Evolutionary conservation across 2,329 filamentous ascomycete genomes (phyloP).

Genomic region (Cladophialophora psammophila): DNA sequence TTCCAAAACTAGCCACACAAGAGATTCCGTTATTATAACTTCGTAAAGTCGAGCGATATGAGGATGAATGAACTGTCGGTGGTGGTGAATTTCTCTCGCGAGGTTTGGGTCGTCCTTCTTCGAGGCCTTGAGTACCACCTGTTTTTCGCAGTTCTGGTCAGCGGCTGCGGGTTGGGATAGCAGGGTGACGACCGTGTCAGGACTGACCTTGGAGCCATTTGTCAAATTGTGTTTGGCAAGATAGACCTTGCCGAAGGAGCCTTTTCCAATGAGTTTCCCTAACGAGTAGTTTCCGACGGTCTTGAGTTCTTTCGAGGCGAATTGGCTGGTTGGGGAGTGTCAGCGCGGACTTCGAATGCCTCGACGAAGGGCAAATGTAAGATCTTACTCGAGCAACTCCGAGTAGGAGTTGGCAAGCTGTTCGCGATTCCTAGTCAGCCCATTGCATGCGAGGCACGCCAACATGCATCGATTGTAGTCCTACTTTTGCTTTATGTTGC

Average conservation of each 20-base stretch:
- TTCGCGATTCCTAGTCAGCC: constrained; percentile 39
- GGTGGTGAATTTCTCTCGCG: constrained; percentile 96
- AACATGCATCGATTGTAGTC: neutral
- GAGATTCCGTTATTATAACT: constrained; percentile 91
- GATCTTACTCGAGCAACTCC: constrained; percentile 85
- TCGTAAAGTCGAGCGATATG: constrained; percentile 97
- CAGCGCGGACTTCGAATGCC: constrained; percentile 28
- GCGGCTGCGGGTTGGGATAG: constrained; percentile 11
- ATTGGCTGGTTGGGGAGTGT: constrained; percentile 70
- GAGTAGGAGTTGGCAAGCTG: constrained; percentile 97
- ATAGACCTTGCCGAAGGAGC: constrained; percentile 98
- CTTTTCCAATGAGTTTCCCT: constrained; percentile 91
- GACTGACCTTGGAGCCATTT: constrained; percentile 89
- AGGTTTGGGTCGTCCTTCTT: constrained; percentile 96
- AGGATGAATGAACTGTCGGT: constrained; percentile 95
- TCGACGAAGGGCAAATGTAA: constrained; percentile 14
- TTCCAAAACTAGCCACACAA: constrained; percentile 97
- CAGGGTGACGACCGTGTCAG: neutral
- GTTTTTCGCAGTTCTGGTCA: constrained; percentile 32
- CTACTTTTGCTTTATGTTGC: constrained; percentile 66
- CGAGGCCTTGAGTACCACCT: constrained; percentile 98
- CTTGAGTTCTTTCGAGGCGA: constrained; percentile 87
- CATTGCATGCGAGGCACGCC: neutral
- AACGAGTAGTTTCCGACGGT: constrained; percentile 95
- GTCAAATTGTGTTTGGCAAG: constrained; percentile 95